phyloP scores from a whole-genome alignment of 1,284 basidiomycete genomes.

The Takashimella tepidaria region DNA sequence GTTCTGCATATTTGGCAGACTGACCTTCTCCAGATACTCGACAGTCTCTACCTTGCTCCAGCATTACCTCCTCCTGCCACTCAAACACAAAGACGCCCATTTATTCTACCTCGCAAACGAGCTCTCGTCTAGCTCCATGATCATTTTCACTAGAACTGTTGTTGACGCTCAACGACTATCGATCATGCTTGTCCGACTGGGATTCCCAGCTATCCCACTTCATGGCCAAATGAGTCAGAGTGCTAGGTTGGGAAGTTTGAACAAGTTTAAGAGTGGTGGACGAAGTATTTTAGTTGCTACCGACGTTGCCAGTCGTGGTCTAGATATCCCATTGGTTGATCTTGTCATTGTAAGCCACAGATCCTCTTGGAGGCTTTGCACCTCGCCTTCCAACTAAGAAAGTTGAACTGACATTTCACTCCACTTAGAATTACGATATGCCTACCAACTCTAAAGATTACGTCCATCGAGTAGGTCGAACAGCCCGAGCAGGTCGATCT shows the following conservation, averaged over 20 bases:
- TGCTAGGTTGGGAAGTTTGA: slow-evolving; percentile 86
- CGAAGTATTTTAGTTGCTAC: slow-evolving; percentile 89
- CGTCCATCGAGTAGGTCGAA: slow-evolving; percentile 96
- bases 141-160: slow-evolving; percentile 94
- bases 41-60: slow-evolving; percentile 94
- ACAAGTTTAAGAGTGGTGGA: slow-evolving; percentile 95
- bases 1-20: not conserved
- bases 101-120: slow-evolving; percentile 86
- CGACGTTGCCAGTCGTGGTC: slow-evolving; percentile 92
- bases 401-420: not conserved
- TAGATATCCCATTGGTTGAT: slow-evolving; percentile 96
- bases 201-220: slow-evolving; percentile 91
- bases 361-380: slow-evolving; percentile 1
- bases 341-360: slow-evolving; percentile 73
- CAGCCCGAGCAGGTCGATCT: slow-evolving; percentile 89
- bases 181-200: slow-evolving; percentile 82
- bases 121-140: slow-evolving; percentile 85
- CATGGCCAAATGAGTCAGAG: slow-evolving; percentile 95
- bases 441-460: slow-evolving; percentile 99
- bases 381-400: not conserved
- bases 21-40: slow-evolving; percentile 65
- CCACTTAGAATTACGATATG: slow-evolving; percentile 85
- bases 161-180: slow-evolving; percentile 87
- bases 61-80: slow-evolving; percentile 91
- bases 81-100: slow-evolving; percentile 88